These are phyloP conservation scores for Pseudevernia furfuracea DNA, from an alignment of 495 filamentous ascomycete genomes.

Conservation along the genomic window DNA sequence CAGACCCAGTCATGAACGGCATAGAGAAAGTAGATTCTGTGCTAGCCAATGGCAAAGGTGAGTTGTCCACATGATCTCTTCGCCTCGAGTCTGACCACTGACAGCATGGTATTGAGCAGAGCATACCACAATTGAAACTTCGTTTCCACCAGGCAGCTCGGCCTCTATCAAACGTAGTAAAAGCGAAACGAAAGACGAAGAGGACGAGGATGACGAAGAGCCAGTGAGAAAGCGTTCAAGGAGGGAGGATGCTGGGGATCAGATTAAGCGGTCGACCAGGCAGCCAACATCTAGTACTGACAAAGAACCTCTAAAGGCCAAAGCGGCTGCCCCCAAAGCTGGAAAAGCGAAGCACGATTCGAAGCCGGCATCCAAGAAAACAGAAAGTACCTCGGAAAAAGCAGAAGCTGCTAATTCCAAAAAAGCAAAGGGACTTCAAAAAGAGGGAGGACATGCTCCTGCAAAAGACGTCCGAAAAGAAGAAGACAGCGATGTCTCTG, in stretches of 20 bases:
- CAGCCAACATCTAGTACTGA: not conserved
- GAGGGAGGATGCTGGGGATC: constrained; percentile 39
- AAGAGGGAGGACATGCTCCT: constrained; percentile 4
- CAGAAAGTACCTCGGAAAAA: not conserved
- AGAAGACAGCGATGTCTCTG: constrained; percentile 25
- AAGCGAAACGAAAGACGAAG: constrained; percentile 27
- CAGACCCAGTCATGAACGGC: not conserved
- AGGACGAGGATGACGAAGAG: constrained; percentile 36
- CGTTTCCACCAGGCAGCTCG: constrained; percentile 1
- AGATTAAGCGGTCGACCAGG: constrained; percentile 5
- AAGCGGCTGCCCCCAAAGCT: not conserved
- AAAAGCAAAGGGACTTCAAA: not conserved
- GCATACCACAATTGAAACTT: not conserved
- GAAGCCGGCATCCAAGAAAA: constrained; percentile 1
- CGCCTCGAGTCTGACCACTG: not conserved
- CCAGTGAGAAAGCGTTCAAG: constrained; percentile 51
- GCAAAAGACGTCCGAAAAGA: constrained; percentile 7
- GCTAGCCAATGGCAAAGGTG: constrained; percentile 11
- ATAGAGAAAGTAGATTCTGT: not conserved
- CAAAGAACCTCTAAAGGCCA: not conserved
- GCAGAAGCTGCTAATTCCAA: not conserved
- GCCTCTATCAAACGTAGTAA: constrained; percentile 18
- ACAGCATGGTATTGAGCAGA: not conserved
- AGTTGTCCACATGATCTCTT: not conserved
- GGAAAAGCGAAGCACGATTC: not conserved